phyloP scores from a whole-genome alignment of 169 alveolate species.

The Eimeria necatrix region DNA sequence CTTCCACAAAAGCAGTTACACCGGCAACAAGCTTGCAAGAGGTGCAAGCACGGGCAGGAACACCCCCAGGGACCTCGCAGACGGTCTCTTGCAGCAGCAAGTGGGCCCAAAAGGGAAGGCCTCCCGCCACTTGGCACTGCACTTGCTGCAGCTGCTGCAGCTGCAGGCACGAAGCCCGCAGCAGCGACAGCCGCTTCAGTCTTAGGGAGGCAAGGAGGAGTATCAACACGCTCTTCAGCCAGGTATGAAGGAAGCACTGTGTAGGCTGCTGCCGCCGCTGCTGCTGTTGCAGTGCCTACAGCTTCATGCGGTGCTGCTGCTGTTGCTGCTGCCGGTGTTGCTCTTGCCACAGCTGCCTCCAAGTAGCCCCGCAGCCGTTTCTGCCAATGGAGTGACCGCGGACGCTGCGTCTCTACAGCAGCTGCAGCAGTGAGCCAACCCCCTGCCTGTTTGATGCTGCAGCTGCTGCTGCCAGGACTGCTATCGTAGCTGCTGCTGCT shows the following conservation, averaged over 20 bases:
- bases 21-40: constrained; percentile 3
- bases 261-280: neutral
- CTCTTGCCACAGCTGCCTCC: constrained; percentile 52
- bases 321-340: constrained; percentile 34
- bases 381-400: constrained; percentile 14
- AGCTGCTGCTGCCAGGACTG: constrained; percentile 38
- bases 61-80: neutral
- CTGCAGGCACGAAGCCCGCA: constrained; percentile 22
- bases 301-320: neutral
- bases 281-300: neutral
- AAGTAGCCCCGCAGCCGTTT: neutral
- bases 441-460: neutral
- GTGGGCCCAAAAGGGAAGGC: neutral
- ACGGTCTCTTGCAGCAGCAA: neutral
- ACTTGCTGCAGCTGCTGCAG: neutral
- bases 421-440: constrained; percentile 67
- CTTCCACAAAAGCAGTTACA: neutral
- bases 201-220: neutral
- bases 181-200: constrained; percentile 2
- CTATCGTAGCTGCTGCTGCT: neutral
- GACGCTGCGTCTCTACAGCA: constrained; percentile 28
- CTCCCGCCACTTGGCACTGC: neutral
- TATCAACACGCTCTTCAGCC: constrained; percentile 18
- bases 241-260: neutral
- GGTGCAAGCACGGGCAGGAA: neutral